Conservation (phyloP, 2,329 filamentous ascomycete species). For the Colletotrichum cordylinicola region DNA sequence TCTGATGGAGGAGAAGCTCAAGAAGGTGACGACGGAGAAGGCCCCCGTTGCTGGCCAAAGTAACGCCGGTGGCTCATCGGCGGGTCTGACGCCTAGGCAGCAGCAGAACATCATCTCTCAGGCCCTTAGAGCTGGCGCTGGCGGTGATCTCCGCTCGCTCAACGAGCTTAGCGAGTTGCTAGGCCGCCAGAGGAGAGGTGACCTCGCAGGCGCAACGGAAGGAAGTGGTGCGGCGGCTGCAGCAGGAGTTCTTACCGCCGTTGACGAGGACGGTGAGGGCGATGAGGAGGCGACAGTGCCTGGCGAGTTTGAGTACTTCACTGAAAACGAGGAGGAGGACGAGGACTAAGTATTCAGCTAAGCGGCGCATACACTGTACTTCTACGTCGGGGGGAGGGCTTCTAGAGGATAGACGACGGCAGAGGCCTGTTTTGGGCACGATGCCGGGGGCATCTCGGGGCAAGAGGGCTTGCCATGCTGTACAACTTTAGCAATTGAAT, state of each 20-base stretch:
- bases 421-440: not conserved
- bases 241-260: slow-evolving; percentile 81
- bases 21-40: slow-evolving; percentile 74
- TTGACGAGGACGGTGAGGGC: slow-evolving; percentile 83
- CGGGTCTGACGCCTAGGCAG: slow-evolving; percentile 31
- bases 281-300: slow-evolving; percentile 76
- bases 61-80: slow-evolving; percentile 34
- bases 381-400: not conserved
- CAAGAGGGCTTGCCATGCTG: not conserved
- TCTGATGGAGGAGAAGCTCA: slow-evolving; percentile 89
- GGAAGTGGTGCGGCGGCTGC: slow-evolving; percentile 73
- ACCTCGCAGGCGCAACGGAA: slow-evolving; percentile 39
- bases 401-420: slow-evolving; percentile 16
- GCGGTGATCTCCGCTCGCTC: slow-evolving; percentile 36
- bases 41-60: slow-evolving; percentile 59
- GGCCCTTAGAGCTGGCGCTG: slow-evolving; percentile 26
- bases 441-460: not conserved
- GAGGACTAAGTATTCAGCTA: slow-evolving; percentile 22
- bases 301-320: slow-evolving; percentile 79
- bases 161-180: slow-evolving; percentile 52
- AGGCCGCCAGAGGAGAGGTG: slow-evolving; percentile 26
- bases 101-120: slow-evolving; percentile 33
- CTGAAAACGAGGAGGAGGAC: slow-evolving; percentile 64
- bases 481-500: slow-evolving; percentile 12
- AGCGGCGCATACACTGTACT: not conserved